A percentile compares a stretch with the other conserved stretches of the same genome.
These are phyloP conservation scores for Penicillium sp. DNA, from an alignment of 2,329 filamentous ascomycete genomes.

Conservation along the genomic window DNA sequence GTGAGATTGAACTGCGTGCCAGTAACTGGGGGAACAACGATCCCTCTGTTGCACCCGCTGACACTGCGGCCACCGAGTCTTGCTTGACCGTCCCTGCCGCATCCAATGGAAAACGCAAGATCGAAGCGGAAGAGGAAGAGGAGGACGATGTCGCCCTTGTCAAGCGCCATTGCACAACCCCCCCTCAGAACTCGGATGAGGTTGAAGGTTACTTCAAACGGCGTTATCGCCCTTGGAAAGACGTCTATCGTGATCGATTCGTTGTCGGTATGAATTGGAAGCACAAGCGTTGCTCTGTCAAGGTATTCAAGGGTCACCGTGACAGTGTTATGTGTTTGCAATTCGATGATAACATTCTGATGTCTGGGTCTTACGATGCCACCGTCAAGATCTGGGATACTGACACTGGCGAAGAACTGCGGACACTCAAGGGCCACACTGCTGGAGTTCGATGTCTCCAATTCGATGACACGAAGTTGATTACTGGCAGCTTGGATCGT, in stretches of 20 bases:
- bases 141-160: conserved; percentile 31
- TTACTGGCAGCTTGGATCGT: conserved; percentile 84
- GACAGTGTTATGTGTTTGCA: conserved; percentile 82
- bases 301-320: conserved; percentile 79
- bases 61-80: conserved; percentile 17
- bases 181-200: conserved; percentile 29
- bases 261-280: conserved; percentile 98
- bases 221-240: conserved; percentile 78
- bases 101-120: conserved; percentile 29
- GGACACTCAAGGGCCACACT: conserved; percentile 81
- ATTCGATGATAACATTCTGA: conserved; percentile 86
- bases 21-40: conserved; percentile 59
- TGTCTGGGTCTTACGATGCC: conserved; percentile 91
- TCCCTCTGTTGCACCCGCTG: conserved; percentile 45
- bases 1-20: conserved; percentile 73
- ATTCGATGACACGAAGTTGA: conserved; percentile 88
- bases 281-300: conserved; percentile 83
- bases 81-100: conserved; percentile 18
- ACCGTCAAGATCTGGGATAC: conserved; percentile 97
- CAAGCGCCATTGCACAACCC: conserved; percentile 34
- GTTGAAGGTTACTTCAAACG: conserved; percentile 54
- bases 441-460: conserved; percentile 84
- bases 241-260: conserved; percentile 92
- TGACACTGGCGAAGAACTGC: conserved; percentile 79
- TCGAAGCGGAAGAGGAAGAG: conserved; percentile 21